These are phyloP conservation scores for Cystofilobasidium capitatum DNA, from an alignment of 768 basidiomycete species.

Conservation along the genomic window DNA sequence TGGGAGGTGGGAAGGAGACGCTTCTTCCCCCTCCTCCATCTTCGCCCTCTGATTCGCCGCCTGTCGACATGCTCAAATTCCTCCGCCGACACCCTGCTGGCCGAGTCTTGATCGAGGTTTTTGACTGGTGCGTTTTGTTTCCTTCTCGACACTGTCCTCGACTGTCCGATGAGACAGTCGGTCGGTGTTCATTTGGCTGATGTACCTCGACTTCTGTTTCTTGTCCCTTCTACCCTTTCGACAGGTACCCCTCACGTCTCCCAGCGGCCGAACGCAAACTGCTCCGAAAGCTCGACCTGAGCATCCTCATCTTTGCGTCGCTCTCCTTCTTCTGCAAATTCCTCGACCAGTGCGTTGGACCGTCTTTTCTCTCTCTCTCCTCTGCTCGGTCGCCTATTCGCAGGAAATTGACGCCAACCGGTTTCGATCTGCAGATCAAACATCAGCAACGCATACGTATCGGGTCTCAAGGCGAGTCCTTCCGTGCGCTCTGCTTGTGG, in stretches of 20 bases:
- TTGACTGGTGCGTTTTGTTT: too few relatives aligned
- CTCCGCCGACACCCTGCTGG: too few relatives aligned
- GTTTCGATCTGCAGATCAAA: constrained; percentile 29
- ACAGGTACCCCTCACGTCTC: constrained; percentile 1
- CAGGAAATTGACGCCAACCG: too few relatives aligned
- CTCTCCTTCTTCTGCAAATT: constrained; percentile 15
- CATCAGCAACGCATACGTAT: constrained; percentile 32
- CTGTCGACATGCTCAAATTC: too few relatives aligned
- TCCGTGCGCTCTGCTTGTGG: too few relatives aligned
- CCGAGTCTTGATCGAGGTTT: too few relatives aligned
- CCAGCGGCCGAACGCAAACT: constrained; percentile 30
- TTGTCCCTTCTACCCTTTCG: neutral
- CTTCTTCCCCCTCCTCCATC: too few relatives aligned
- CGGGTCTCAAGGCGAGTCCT: neutral
- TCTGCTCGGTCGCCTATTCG: constrained; percentile 3
- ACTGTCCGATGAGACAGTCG: too few relatives aligned
- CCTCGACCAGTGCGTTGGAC: neutral
- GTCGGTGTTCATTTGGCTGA: too few relatives aligned
- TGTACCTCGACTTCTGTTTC: neutral
- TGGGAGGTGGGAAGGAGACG: too few relatives aligned
- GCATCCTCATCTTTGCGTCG: constrained; percentile 33
- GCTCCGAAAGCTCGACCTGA: constrained; percentile 34
- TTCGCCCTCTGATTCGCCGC: too few relatives aligned
- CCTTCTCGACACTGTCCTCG: too few relatives aligned
- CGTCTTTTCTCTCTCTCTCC: neutral